phyloP scores from a whole-genome alignment of 257 asterid species.

The Scutellaria barbata region DNA sequence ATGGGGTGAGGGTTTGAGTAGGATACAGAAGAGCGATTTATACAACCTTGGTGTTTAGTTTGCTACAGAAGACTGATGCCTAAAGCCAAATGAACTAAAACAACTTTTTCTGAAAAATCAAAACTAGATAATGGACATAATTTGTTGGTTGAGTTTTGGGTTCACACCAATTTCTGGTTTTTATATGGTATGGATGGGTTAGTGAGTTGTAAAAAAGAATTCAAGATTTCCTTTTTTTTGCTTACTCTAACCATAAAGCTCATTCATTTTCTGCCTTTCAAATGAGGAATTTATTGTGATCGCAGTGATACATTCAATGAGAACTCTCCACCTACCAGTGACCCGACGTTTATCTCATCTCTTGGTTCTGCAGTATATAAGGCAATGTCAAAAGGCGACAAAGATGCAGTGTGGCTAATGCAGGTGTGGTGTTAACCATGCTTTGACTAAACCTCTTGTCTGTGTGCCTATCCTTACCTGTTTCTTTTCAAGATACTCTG shows the following conservation, averaged over 20 bases:
- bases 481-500: neutral
- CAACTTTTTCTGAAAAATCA: slow-evolving; percentile 1
- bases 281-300: slow-evolving; percentile 30
- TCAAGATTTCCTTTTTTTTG: slow-evolving; percentile 7
- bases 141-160: neutral
- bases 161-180: neutral
- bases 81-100: neutral
- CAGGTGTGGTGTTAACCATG: slow-evolving; percentile 64
- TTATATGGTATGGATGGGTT: slow-evolving; percentile 6
- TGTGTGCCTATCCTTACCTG: neutral
- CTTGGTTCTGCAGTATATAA: slow-evolving; percentile 88
- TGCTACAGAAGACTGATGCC: neutral
- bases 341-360: slow-evolving; percentile 78
- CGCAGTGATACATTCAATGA: slow-evolving; percentile 95
- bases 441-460: slow-evolving; percentile 18
- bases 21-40: neutral
- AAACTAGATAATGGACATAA: neutral
- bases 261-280: slow-evolving; percentile 16
- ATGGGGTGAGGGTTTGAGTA: neutral
- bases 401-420: slow-evolving; percentile 98
- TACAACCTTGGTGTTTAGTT: neutral
- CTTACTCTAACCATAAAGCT: slow-evolving; percentile 9
- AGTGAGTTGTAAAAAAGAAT: neutral
- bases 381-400: slow-evolving; percentile 85
- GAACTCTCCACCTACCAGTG: slow-evolving; percentile 90